Evolutionary conservation across 345 rosid genomes (phyloP), one percentile per base, ranked within the genome.

Genomic region (Angophora floribunda): DNA sequence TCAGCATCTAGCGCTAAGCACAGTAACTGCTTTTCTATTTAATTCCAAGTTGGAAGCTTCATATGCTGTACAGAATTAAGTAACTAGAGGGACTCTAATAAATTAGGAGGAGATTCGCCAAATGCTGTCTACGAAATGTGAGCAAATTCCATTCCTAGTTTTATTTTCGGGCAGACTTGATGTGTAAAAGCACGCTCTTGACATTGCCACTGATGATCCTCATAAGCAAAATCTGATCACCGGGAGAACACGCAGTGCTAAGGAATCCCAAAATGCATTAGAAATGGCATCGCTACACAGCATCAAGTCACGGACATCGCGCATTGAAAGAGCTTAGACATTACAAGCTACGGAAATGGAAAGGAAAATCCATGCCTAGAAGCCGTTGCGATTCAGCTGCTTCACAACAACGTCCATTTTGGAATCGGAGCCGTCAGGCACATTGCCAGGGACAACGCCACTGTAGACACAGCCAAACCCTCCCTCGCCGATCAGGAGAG

Each of bases 391-490:
- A 90, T 98, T 97, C 89, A 98, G 91, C 93, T 97, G 99, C 86
- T 98, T 98, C 30, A 98, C 92, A 32, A 99, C 98, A 52, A 97
- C 98, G 78, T 95, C 93, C 86, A 94, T 85, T 92, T 92, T 94
- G 11, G 92, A 91, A 90, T 91, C 92, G 79, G 87, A 85, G 65
- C 91, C 94, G 53, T 91, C 87, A 41, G 79, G 87, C 53, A 57
- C 86, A 14, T 70, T 90, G 79, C 88, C 91, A 89, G 90, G 90
- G 88, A 97, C 93, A 41, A 94, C 93, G 52, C 97, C 99, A 89
- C 93, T 92, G 67, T 91, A 98, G 63, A 98, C 99, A 67, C 99
- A 98, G 4, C 99, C 99, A 52, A 98, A 98, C 7, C 99, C 99
- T 85, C 99, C 99, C 91, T 98, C 99, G 4, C 99, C 99, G 51